Base-by-base conservation (phyloP, 2,329 filamentous ascomycete genomes). In the Phaeosphaeriaceae sp. region DNA sequence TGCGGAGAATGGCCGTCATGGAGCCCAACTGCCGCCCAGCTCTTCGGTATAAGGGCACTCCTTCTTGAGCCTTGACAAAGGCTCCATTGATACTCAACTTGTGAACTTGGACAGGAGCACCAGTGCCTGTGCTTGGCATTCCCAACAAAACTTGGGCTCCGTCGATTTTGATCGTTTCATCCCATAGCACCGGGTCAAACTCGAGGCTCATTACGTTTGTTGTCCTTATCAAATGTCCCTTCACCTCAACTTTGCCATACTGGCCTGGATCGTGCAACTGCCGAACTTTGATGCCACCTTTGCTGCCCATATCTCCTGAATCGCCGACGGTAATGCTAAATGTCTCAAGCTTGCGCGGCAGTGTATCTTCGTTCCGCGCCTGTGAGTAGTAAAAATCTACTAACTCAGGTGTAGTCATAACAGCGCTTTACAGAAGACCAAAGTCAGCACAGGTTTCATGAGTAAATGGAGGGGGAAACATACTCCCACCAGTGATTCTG, bases 1-100 rank as follows among this genome's bases (percentile, higher is more conserved):
- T 79, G 44, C 79, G 77, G 20, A 85, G 66, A 23, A 85, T 78
- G 12, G 82, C 77, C 50, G 82, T 79, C 62, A 84, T 74, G 16
- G 75, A 67, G 3, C 83, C 83, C 8, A 81, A 63, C 57, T 85
- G 82, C 28, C 73, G 70, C 4, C 79, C 77, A 46, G 67, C 67
- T 43, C 80, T 75, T 52, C 23, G 58, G 41, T 32, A 64, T 32
- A 29, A 42, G 13, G 34, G 40, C 3, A 12, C 17, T 11, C 36
- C 38, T 21, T 23, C 38, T 4, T 40, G 29, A 21, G 37, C 7
- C 11, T 37, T 15, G 1, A 50, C 12, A 4, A 26, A 21, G 15
- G 16, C 2, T 15, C 16, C n/a, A 16, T 16, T 56, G 7, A 39
- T 38, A 8, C 20, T 23, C 9, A 44, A 33, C 20, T 45, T 47